Evolutionary conservation across 495 filamentous ascomycete species (phyloP).

Genomic region (Poronia punctata): DNA sequence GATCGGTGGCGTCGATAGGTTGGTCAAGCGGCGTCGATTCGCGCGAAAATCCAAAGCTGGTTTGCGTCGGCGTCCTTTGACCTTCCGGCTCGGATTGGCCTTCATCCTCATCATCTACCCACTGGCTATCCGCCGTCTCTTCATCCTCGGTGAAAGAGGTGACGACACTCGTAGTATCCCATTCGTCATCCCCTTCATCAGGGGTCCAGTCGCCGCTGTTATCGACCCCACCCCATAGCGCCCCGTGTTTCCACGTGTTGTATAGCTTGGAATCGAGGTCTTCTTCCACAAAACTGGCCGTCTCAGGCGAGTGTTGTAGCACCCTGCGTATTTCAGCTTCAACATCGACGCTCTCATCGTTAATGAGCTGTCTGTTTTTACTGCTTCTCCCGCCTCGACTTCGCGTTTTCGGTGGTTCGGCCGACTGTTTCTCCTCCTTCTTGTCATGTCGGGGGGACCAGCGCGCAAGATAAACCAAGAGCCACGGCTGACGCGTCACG

Average conservation of each 20-base stretch:
- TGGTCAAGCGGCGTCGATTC: constrained; percentile 58
- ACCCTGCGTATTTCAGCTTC: constrained; percentile 65
- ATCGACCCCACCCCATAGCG: constrained; percentile 77
- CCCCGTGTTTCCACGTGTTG: constrained; percentile 68
- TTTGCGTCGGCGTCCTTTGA: constrained; percentile 68
- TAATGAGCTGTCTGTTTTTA: constrained; percentile 11
- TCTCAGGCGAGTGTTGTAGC: constrained; percentile 24
- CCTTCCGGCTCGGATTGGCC: constrained; percentile 43
- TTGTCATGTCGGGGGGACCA: constrained; percentile 28
- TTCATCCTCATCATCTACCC: constrained; percentile 30
- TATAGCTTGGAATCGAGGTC: constrained; percentile 68
- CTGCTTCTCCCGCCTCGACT: constrained; percentile 3
- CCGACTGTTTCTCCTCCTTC: constrained; percentile 17
- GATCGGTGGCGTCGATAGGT: constrained; percentile 55
- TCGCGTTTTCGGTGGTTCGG: constrained; percentile 16
- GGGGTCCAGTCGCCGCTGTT: constrained; percentile 59
- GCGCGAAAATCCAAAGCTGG: constrained; percentile 35
- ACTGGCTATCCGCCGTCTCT: constrained; percentile 30
- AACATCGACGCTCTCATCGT: constrained; percentile 38
- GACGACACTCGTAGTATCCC: constrained; percentile 42
- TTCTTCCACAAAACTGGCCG: constrained; percentile 41
- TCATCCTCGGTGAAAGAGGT: constrained; percentile 23
- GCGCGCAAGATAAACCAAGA: constrained; percentile 50
- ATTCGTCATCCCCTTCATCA: constrained; percentile 43
- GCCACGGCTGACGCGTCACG: constrained; percentile 53